Conservation (phyloP, 441 rosid genomes). For the Pelargonium australe region DNA sequence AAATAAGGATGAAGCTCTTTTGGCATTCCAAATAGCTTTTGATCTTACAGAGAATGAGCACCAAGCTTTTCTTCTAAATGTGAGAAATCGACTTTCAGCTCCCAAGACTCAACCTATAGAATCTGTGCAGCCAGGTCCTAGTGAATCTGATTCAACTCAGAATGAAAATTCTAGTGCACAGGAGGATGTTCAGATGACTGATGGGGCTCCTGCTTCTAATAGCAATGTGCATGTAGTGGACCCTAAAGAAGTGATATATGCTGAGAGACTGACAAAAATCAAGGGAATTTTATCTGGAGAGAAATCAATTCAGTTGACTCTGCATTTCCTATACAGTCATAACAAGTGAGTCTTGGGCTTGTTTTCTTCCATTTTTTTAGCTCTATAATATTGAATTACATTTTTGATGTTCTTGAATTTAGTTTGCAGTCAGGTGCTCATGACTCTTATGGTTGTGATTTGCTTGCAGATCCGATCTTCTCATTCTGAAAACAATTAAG, state of each 20-base stretch:
- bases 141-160: slow-evolving; percentile 36
- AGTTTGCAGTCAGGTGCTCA: background rate
- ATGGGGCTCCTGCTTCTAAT: slow-evolving; percentile 47
- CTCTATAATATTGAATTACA: background rate
- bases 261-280: slow-evolving; percentile 39
- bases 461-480: slow-evolving; percentile 67
- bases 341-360: slow-evolving; percentile 56
- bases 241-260: slow-evolving; percentile 56
- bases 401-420: background rate
- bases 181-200: slow-evolving; percentile 76
- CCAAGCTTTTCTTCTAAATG: slow-evolving; percentile 91
- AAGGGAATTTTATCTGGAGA: slow-evolving; percentile 70
- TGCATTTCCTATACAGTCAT: slow-evolving; percentile 87
- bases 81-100: slow-evolving; percentile 65
- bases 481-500: slow-evolving; percentile 85
- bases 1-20: slow-evolving; percentile 71
- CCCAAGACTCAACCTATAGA: slow-evolving; percentile 56
- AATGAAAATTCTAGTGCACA: slow-evolving; percentile 43
- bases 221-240: slow-evolving; percentile 39
- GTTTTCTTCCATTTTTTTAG: slow-evolving; percentile 5
- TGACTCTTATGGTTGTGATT: slow-evolving; percentile 10
- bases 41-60: slow-evolving; percentile 97
- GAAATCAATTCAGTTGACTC: slow-evolving; percentile 83
- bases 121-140: slow-evolving; percentile 37
- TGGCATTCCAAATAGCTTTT: slow-evolving; percentile 88